Percentiles rank a stretch among this genome's conserved stretches.
These are phyloP conservation scores for Tardiomyces blankii DNA, from an alignment of 1,139 yeast species.

Conservation along the genomic window DNA sequence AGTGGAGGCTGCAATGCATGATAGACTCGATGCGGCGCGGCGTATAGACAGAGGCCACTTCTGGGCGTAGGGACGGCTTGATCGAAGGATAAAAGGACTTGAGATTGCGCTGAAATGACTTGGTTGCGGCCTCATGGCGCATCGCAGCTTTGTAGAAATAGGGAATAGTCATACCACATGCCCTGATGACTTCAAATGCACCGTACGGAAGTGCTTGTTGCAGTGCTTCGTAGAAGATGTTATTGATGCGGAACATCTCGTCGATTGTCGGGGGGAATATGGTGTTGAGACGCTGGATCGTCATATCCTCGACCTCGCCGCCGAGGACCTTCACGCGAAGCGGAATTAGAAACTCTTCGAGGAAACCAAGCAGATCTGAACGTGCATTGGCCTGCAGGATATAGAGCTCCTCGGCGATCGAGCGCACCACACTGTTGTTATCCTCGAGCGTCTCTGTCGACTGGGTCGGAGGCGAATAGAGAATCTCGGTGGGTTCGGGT, in stretches of 20 bases:
- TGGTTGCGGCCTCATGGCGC: constrained; percentile 86
- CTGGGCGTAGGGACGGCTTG: constrained; percentile 9
- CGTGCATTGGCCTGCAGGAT: constrained; percentile 66
- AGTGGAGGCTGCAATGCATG: constrained; percentile 58
- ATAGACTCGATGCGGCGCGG: constrained; percentile 54
- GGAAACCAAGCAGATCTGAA: constrained; percentile 53
- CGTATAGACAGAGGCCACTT: constrained; percentile 31
- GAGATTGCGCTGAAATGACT: constrained; percentile 38
- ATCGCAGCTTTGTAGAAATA: constrained; percentile 87
- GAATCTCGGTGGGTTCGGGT: constrained; percentile 70
- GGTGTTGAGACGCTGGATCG: constrained; percentile 56
- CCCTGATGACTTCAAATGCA: constrained; percentile 60
- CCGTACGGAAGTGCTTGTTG: constrained; percentile 59
- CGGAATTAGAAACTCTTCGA: constrained; percentile 73
- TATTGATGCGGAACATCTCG: constrained; percentile 80
- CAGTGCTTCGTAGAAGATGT: constrained; percentile 68
- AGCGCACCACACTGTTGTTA: constrained; percentile 22
- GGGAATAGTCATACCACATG: constrained; percentile 71
- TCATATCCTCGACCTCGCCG: constrained; percentile 35
- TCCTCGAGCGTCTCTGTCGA: constrained; percentile 14
- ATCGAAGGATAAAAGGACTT: constrained; percentile 16
- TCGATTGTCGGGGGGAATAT: constrained; percentile 92
- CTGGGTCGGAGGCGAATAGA: constrained; percentile 43
- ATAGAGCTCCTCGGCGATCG: constrained; percentile 56
- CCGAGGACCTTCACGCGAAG: constrained; percentile 58